Base-by-base conservation (phyloP, 202 grass and related monocot species). In the Digitaria exilis region DNA sequence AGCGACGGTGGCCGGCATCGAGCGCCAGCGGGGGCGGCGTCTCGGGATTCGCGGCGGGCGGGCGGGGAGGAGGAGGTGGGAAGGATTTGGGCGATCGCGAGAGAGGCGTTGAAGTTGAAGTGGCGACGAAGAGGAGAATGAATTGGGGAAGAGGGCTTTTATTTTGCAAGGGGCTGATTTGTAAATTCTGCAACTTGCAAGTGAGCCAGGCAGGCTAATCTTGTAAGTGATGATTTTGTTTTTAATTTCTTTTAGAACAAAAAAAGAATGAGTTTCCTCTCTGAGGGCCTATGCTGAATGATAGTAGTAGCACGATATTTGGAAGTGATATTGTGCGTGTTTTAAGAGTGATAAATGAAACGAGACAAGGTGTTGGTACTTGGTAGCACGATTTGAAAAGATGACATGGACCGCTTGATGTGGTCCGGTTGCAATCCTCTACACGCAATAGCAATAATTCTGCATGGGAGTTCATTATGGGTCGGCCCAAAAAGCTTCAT, bases 31-130 rank as follows among this genome's bases (percentile, higher is more conserved):
- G 22, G 2, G 22, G 21, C 1, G 45, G 70, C 6, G 55, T 56
- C 55, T 73, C 64, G 64, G 45, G 77, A 48, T 41, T 71, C 21
- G 71, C 35, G 77, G 76, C 30, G 52, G 34, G 37, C 52, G 6
- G 26, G 8, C 64, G 7, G 50, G 8, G 35, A 22, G 21, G 16
- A 9, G 48, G 68, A 21, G 31, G 55, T 15, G 57, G 25, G 35
- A 7, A 16, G 74, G 55, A 41, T 60, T 89, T 82, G 73, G 73
- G 32, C 72, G 88, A 86, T 79, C 84, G 88, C 88, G 67, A 48
- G 22, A 19, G 6, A 67, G 50, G 78, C 55, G 87, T 82, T 72
- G 83, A 78, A 73, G 83, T 72, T 65, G 83, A 73, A 78, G 83
- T 66, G 72, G 17, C 34, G 82, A 76, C 43, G 76, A 68, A 75